Percentiles rank a stretch among this genome's conserved stretches.
Evolutionary conservation across 176 grass and related monocot species (phyloP).

Genomic region (Oryza meridionalis): DNA sequence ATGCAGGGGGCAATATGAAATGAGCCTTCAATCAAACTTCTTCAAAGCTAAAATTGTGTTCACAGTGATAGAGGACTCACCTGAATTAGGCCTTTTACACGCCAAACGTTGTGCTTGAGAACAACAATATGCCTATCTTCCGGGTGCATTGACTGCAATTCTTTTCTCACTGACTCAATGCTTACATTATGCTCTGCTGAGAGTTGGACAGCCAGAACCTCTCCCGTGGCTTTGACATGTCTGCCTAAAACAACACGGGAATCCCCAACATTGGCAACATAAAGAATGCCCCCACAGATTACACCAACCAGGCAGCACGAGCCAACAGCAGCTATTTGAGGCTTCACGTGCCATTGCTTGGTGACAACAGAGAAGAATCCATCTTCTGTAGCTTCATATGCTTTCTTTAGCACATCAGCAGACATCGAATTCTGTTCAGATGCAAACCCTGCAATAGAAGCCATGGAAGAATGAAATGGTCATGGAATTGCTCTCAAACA

Average conservation of each 20-base stretch:
- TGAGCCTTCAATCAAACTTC: neutral
- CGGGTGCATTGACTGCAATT: constrained; percentile 80
- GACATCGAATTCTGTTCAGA: constrained; percentile 85
- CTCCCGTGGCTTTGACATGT: constrained; percentile 85
- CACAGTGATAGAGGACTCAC: constrained; percentile 36
- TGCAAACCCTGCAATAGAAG: constrained; percentile 67
- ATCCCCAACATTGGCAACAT: constrained; percentile 85
- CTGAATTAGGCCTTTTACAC: constrained; percentile 96
- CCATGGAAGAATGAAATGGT: constrained; percentile 23
- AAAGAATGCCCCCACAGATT: constrained; percentile 71
- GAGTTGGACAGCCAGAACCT: constrained; percentile 83
- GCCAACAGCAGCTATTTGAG: constrained; percentile 92
- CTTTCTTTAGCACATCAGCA: constrained; percentile 84
- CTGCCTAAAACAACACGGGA: constrained; percentile 80
- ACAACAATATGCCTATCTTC: constrained; percentile 85
- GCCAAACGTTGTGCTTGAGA: constrained; percentile 97
- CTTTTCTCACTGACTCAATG: constrained; percentile 79
- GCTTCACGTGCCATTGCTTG: constrained; percentile 82
- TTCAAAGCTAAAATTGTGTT: constrained; percentile 4
- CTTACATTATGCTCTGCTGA: constrained; percentile 92
- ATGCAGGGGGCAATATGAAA: neutral
- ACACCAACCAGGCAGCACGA: constrained; percentile 92
- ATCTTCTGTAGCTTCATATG: constrained; percentile 94
- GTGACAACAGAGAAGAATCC: constrained; percentile 87
- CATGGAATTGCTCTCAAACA: neutral